Base-by-base conservation (phyloP, 805 yeast species). In the Wickerhamomyces xylosicus region DNA sequence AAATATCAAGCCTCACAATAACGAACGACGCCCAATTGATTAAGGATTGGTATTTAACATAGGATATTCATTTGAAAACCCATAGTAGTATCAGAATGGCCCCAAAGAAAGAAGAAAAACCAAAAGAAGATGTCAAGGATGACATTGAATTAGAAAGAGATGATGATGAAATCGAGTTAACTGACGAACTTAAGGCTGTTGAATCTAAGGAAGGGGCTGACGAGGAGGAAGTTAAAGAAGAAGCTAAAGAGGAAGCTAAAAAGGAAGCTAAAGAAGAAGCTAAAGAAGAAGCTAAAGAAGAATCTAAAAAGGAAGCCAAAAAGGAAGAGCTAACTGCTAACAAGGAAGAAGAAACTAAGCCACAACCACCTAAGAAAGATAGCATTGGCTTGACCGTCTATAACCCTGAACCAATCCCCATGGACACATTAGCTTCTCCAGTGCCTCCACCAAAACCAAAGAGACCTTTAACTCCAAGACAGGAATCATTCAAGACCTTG, bases 391-490 rank as follows among this genome's bases (percentile, higher is more conserved):
- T 31, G 15, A 15, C 17, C 9, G 33, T 31, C 15, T 31, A 31
- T 14, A 10, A 15, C 19, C 33, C 33, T 6, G 33, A 31, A 31
- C 33, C 33, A 15, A 31, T 11, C 15, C 4, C 33, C 15, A 35
- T 36, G 34, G 42, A 39, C 2, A 25, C 29, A n/a, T n/a, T n/a
- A n/a, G n/a, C n/a, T 10, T 38, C 44, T 8, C 47, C 36, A 15
- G 25, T 10, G 8, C 67, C 72, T 21, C 77, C 77, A 13, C 63
- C 72, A 18, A 60, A 54, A 43, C 81, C 81, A 14, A 54, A 63
- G 20, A 69, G 90, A 48, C 92, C 92, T 7, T 58, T 69, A 21
- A 71, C 83, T 5, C 82, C 85, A 18, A 63, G 67, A 31, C 62
- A 72, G 21, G 65, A 67, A 48, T 69, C 79, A 28, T 62, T 69